These are phyloP conservation scores for Petrea volubilis DNA, from an alignment of 257 asterid genomes.

Conservation along the genomic window DNA sequence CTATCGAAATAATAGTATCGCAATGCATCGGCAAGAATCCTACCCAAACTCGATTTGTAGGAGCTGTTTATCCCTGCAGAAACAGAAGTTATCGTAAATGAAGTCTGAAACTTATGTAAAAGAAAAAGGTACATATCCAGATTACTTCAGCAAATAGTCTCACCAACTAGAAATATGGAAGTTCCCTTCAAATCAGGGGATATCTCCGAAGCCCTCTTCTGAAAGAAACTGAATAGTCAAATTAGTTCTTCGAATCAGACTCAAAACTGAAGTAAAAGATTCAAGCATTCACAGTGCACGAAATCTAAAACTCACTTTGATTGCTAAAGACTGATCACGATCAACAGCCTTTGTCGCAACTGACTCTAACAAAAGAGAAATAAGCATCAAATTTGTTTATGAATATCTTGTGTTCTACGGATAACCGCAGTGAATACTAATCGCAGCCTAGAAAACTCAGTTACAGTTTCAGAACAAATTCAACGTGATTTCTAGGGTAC, in stretches of 20 bases:
- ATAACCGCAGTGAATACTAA: background rate
- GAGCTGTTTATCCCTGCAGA: constrained; percentile 68
- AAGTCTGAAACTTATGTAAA: background rate
- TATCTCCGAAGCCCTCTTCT: constrained; percentile 71
- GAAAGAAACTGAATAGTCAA: constrained; percentile 40
- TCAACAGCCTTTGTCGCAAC: constrained; percentile 41
- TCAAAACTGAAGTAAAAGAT: constrained; percentile 5
- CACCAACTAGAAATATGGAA: constrained; percentile 82
- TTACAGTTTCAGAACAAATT: background rate
- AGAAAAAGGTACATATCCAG: background rate
- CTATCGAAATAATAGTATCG: constrained; percentile 87
- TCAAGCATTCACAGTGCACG: background rate
- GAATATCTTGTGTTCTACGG: background rate
- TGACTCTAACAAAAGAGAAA: constrained; percentile 31
- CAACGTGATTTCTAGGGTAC: background rate
- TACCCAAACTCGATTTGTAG: constrained; percentile 69
- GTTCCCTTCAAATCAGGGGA: constrained; percentile 80
- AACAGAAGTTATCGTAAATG: background rate
- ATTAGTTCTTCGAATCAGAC: constrained; percentile 26
- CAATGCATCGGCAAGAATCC: constrained; percentile 72
- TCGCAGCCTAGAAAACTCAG: background rate
- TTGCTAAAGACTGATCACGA: constrained; percentile 41
- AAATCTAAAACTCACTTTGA: constrained; percentile 59
- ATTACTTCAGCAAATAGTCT: constrained; percentile 25
- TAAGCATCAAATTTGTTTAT: constrained; percentile 5